Percentiles rank a stretch among this genome's conserved stretches.
Evolutionary conservation across 169 alveolate genomes (phyloP).

Genomic region (Neospora caninum): DNA sequence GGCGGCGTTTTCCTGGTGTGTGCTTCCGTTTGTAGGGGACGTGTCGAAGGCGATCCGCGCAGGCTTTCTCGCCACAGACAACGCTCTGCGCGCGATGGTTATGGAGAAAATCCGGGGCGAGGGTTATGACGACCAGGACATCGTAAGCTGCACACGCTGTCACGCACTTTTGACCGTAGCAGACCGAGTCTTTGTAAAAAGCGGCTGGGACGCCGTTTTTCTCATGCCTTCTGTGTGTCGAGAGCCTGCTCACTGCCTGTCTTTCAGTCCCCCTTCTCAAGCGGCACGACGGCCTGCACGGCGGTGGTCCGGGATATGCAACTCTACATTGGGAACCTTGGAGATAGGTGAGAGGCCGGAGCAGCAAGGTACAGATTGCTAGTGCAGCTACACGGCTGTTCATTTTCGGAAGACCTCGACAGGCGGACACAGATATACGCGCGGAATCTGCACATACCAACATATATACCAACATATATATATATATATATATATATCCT

Average conservation of each 20-base stretch:
- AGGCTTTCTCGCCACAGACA: slow-evolving; percentile 16
- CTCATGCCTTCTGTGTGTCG: not conserved
- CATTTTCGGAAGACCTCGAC: not conserved
- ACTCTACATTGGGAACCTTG: slow-evolving; percentile 71
- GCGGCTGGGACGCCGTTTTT: not conserved
- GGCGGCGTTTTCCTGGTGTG: not conserved
- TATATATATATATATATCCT: not conserved
- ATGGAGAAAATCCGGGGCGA: slow-evolving; percentile 3
- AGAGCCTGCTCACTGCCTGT: too few relatives aligned
- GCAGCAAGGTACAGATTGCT: not conserved
- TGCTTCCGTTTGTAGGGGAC: not conserved
- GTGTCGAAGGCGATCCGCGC: slow-evolving; percentile 24
- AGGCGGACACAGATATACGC: too few relatives aligned
- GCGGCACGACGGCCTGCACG: slow-evolving; percentile 75
- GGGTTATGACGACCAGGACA: slow-evolving; percentile 21
- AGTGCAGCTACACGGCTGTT: not conserved
- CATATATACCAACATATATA: not conserved
- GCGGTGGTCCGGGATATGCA: slow-evolving; percentile 61
- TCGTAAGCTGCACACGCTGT: not conserved
- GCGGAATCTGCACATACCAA: too few relatives aligned
- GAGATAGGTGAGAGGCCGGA: slow-evolving; percentile 66
- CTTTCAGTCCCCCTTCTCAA: slow-evolving; percentile 62
- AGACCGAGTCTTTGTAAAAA: too few relatives aligned
- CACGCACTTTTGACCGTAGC: not conserved
- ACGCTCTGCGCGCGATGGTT: slow-evolving; percentile 4